phyloP scores from a whole-genome alignment of 2,329 filamentous ascomycete genomes.

The Diaporthe velutina region DNA sequence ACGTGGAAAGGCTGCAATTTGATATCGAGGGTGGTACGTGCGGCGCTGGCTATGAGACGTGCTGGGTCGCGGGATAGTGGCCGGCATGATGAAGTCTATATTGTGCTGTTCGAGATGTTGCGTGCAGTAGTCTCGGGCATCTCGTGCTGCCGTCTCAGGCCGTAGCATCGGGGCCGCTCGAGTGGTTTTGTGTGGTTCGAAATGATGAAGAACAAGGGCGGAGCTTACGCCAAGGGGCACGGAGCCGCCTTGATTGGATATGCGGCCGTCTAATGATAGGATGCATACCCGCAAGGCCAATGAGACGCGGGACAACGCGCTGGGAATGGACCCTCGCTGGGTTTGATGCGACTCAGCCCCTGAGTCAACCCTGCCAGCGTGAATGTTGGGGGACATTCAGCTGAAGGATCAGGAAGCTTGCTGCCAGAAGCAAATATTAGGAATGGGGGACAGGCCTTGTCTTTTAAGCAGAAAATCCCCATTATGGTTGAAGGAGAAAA shows the following conservation, averaged over 20 bases:
- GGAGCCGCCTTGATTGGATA: background rate
- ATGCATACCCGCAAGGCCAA: constrained; percentile 1
- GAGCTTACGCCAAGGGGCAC: background rate
- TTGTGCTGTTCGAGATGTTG: background rate
- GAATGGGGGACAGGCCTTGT: background rate
- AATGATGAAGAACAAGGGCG: background rate
- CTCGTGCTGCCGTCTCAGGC: background rate
- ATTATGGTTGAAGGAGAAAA: background rate
- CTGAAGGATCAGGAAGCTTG: constrained; percentile 11
- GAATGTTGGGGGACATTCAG: background rate
- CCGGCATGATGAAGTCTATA: background rate
- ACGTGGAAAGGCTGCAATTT: background rate
- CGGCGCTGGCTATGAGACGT: background rate
- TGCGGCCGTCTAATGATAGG: constrained; percentile 2
- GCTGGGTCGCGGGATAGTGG: background rate
- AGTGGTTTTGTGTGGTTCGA: constrained; percentile 5
- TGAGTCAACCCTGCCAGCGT: constrained; percentile 6
- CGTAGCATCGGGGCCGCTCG: background rate
- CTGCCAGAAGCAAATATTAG: background rate
- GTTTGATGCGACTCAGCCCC: constrained; percentile 11
- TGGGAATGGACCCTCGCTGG: background rate
- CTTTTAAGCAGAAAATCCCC: background rate
- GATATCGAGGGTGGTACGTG: background rate
- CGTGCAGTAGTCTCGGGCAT: background rate
- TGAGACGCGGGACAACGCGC: background rate